Evolutionary conservation across 1,139 yeast genomes (phyloP).

Genomic region (Kodamaea alishanica): DNA sequence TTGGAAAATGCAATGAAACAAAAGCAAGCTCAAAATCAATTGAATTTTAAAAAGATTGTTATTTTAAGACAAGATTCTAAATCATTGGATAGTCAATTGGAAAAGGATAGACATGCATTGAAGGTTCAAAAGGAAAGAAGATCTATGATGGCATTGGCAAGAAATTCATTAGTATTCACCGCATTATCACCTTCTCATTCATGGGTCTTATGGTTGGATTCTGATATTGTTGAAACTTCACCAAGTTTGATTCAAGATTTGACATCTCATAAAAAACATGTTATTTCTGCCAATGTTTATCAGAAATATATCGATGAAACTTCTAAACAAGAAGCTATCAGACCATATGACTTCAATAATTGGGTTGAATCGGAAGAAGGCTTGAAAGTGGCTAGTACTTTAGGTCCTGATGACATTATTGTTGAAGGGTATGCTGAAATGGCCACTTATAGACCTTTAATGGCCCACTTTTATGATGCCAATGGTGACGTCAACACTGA

Average conservation of each 20-base stretch:
- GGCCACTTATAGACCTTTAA: slow-evolving; percentile 92
- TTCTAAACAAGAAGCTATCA: slow-evolving; percentile 52
- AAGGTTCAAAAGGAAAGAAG: slow-evolving; percentile 87
- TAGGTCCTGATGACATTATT: slow-evolving; percentile 85
- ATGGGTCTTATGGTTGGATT: slow-evolving; percentile 95
- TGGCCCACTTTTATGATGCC: slow-evolving; percentile 82
- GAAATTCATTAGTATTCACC: slow-evolving; percentile 89
- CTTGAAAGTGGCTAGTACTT: slow-evolving; percentile 59
- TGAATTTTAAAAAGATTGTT: slow-evolving; percentile 73
- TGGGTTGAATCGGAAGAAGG: slow-evolving; percentile 96
- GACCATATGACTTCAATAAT: slow-evolving; percentile 94
- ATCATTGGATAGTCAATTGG: slow-evolving; percentile 62
- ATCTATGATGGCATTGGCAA: slow-evolving; percentile 85
- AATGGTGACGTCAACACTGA: slow-evolving; percentile 57
- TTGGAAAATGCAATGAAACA: slow-evolving; percentile 70
- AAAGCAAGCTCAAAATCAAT: slow-evolving; percentile 47
- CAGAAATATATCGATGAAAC: slow-evolving; percentile 70
- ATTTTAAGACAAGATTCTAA: slow-evolving; percentile 88
- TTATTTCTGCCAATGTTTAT: slow-evolving; percentile 87
- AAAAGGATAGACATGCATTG: slow-evolving; percentile 71
- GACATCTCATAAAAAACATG: slow-evolving; percentile 81
- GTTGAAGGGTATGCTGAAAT: slow-evolving; percentile 90
- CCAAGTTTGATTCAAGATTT: slow-evolving; percentile 77
- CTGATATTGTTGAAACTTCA: slow-evolving; percentile 90
- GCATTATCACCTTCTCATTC: slow-evolving; percentile 84